phyloP scores from a whole-genome alignment of 169 alveolate species.

The Cryptosporidium tyzzeri region DNA sequence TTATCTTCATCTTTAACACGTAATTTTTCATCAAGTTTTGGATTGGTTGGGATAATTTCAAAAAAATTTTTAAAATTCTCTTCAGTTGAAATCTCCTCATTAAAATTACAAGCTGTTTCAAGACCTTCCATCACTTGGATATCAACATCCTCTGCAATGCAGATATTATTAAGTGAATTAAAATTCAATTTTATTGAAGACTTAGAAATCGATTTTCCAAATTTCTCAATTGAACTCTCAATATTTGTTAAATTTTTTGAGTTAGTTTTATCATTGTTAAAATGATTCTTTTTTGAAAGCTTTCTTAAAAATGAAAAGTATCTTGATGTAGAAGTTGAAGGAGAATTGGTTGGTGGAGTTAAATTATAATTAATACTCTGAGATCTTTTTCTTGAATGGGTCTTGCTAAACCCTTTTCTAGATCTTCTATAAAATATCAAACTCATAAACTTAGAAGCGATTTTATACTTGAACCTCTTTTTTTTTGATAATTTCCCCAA shows the following conservation, averaged over 20 bases:
- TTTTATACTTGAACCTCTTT: background rate
- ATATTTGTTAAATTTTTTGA: background rate
- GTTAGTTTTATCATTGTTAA: background rate
- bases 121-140: background rate
- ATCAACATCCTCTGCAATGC: slow-evolving; percentile 38
- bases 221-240: background rate
- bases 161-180: slow-evolving; percentile 30
- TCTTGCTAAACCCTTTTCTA: background rate
- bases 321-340: background rate
- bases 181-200: slow-evolving; percentile 23
- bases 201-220: background rate
- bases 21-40: background rate
- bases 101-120: background rate
- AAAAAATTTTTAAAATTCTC: background rate
- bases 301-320: slow-evolving; percentile 21
- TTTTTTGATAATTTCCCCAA: background rate
- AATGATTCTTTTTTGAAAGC: background rate
- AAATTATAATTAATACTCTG: background rate
- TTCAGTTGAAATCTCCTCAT: background rate
- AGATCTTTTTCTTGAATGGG: background rate
- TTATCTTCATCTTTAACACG: background rate
- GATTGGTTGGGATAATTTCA: background rate
- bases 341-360: background rate
- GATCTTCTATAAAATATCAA: background rate
- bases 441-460: background rate